Base-by-base conservation (phyloP, 208 protist species). In the Leishmania martiniquensis region DNA sequence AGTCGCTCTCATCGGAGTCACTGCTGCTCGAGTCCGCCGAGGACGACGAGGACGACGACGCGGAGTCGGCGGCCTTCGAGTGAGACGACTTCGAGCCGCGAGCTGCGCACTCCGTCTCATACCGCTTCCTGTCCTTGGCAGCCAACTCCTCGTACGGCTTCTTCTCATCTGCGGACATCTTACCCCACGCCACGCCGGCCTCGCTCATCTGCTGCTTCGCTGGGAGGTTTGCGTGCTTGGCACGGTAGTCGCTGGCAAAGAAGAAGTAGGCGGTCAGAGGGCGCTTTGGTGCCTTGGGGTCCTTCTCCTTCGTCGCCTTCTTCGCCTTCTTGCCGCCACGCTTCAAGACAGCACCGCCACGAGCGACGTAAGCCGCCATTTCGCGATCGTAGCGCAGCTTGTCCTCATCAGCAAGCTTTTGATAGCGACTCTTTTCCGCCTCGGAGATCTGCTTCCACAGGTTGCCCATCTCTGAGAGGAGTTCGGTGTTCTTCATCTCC, bases 271-370 rank as follows among this genome's bases (percentile, higher is more conserved):
- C 86, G 45, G 87, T 87, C 75, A 95, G 57, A 15, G 91, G 52
- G n/a, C 91, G 82, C 82, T 98, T 98, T 42, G 95, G 95, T 12
- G 86, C 92, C 57, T 94, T 92, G 39, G 89, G 85, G 80, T 96
- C 92, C 85, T 98, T 97, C 72, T 78, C 77, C 86, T 95, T 95
- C 52, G 90, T 91, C 57, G 72, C 54, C 79, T 76, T 85, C 74
- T 91, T 91, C 45, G 47, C 59, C 77, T 88, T 86, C 62, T 87
- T 87, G 29, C 79, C 78, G 62, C 84, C 78, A 57, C 90, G 89
- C 79, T 89, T 88, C 72, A 89, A 88, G 39, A 88, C 85, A 37
- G 65, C 63, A 34, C 93, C 93, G 62, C 93, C 93, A 17, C 71
- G 68, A 39, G 84, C 88, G 73, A 90, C 73, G 84, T 94, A 98